Conservation (phyloP, 2,329 filamentous ascomycete genomes). For the Albifimbria verrucaria region DNA sequence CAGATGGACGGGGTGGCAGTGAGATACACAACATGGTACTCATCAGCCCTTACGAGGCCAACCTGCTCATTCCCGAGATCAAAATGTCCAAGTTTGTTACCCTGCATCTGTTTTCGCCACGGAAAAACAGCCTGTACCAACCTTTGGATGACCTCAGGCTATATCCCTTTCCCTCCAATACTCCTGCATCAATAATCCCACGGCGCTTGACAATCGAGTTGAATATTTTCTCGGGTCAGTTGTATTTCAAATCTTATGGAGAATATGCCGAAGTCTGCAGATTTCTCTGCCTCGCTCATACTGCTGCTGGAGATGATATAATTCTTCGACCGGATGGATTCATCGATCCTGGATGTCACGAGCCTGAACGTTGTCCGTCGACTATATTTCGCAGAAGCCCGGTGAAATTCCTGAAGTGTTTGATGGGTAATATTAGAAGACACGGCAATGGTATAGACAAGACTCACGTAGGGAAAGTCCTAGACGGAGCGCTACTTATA, state of each 20-base stretch:
- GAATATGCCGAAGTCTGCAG: conserved; percentile 54
- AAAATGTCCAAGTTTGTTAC: conserved; percentile 25
- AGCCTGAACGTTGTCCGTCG: conserved; percentile 8
- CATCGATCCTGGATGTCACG: conserved; percentile 14
- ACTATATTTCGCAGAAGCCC: conserved; percentile 16
- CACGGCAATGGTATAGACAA: no score
- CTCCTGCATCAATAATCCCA: neutral
- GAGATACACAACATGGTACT: neutral
- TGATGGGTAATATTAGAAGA: no score
- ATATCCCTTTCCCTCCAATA: conserved; percentile 12
- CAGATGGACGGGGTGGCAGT: neutral
- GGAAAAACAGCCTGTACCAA: conserved; percentile 26
- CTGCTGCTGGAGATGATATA: conserved; percentile 16
- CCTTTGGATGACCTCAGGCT: conserved; percentile 14
- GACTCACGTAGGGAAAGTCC: no score
- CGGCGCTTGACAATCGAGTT: conserved; percentile 42
- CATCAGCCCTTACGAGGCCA: conserved; percentile 60
- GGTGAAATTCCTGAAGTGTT: conserved; percentile 27
- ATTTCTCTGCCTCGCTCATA: conserved; percentile 46
- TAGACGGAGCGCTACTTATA: no score
- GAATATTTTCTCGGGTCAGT: conserved; percentile 65
- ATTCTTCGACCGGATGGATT: conserved; percentile 27
- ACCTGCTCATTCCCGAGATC: conserved; percentile 44
- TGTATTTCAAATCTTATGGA: conserved; percentile 53
- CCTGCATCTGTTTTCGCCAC: conserved; percentile 51